These are phyloP conservation scores for Kwoniella europaea DNA, from an alignment of 768 basidiomycete genomes.

Conservation along the genomic window DNA sequence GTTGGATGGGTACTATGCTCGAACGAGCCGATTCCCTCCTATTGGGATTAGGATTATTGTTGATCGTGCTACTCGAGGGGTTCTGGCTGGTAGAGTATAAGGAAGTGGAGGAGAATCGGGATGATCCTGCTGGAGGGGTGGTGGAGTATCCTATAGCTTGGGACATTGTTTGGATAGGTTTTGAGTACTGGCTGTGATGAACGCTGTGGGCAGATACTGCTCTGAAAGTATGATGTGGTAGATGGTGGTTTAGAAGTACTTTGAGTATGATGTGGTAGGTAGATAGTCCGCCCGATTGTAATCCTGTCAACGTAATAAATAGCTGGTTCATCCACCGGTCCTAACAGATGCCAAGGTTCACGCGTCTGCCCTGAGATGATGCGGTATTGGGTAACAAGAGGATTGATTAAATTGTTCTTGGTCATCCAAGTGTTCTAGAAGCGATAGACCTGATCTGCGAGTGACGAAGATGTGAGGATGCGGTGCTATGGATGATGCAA, in stretches of 20 bases:
- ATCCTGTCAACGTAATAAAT: neutral
- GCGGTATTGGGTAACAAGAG: neutral
- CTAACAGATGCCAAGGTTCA: neutral
- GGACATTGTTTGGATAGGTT: constrained; percentile 10
- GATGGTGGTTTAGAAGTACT: neutral
- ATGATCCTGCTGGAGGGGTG: constrained; percentile 24
- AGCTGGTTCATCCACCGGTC: neutral
- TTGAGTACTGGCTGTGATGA: neutral
- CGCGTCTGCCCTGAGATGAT: neutral
- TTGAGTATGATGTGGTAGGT: too few species aligned
- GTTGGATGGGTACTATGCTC: constrained; percentile 10
- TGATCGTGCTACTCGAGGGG: constrained; percentile 26
- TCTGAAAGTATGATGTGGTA: constrained; percentile 4
- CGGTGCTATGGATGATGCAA: neutral
- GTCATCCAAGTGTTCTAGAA: neutral
- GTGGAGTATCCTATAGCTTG: constrained; percentile 17
- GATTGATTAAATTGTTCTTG: neutral
- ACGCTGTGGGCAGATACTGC: neutral
- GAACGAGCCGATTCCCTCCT: constrained; percentile 17
- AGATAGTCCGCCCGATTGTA: neutral
- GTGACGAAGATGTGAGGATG: neutral
- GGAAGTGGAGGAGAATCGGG: constrained; percentile 38
- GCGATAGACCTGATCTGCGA: neutral
- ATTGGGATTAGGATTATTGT: constrained; percentile 17
- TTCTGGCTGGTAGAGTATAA: constrained; percentile 33